phyloP scores from a whole-genome alignment of 306 rosid species.

The Vigna angularis region DNA sequence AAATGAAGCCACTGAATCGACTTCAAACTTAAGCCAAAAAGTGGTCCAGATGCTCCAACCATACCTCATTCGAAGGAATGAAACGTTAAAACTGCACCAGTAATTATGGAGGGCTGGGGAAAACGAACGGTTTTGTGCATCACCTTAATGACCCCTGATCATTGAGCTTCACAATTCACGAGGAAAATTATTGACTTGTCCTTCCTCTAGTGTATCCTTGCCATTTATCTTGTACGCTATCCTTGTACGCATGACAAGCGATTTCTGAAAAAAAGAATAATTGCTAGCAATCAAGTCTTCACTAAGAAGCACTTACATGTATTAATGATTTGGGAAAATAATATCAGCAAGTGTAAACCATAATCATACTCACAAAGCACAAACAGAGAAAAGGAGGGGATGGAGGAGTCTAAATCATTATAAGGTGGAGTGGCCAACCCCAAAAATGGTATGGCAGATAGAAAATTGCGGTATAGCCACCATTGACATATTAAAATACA shows the following conservation, averaged over 20 bases:
- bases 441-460: not conserved
- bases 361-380: not conserved
- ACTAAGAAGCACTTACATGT: conserved; percentile 35
- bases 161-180: conserved; percentile 67
- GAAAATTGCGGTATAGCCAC: not conserved
- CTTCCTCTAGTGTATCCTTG: conserved; percentile 90
- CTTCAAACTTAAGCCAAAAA: conserved; percentile 52
- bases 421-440: not conserved
- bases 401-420: conserved; percentile 9
- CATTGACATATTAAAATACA: not conserved
- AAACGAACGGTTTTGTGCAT: conserved; percentile 46
- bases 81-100: conserved; percentile 49
- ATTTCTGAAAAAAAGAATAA: conserved; percentile 71
- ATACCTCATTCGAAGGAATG: conserved; percentile 49
- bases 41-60: conserved; percentile 52
- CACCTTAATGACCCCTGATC: conserved; percentile 48
- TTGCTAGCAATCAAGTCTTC: conserved; percentile 43
- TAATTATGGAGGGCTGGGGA: conserved; percentile 28
- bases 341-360: not conserved
- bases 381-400: not conserved
- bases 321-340: conserved; percentile 8
- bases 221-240: conserved; percentile 91
- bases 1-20: conserved; percentile 54
- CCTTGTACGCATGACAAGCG: conserved; percentile 91
- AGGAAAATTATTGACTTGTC: conserved; percentile 87